phyloP scores from a whole-genome alignment of 1,284 basidiomycete species.

The Sporisorium reilianum region DNA sequence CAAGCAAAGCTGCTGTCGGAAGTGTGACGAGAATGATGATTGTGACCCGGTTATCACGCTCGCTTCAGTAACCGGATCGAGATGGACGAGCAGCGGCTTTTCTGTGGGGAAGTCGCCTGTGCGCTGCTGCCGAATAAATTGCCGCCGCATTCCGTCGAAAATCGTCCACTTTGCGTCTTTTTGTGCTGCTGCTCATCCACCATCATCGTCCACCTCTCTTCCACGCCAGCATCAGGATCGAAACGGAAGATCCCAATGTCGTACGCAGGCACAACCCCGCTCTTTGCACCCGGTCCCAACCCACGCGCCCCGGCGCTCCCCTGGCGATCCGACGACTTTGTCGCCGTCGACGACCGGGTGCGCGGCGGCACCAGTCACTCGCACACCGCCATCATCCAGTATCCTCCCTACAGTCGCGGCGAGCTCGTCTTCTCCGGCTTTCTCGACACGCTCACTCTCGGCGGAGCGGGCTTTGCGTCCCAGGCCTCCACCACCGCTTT shows the following conservation, averaged over 20 bases:
- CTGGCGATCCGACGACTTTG: slow-evolving; percentile 65
- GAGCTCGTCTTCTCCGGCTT: slow-evolving; percentile 58
- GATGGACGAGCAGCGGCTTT: background rate
- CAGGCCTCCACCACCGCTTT: slow-evolving; percentile 67
- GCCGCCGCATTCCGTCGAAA: background rate
- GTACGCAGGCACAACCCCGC: slow-evolving; percentile 34
- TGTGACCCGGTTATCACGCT: background rate
- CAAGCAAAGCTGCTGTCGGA: background rate
- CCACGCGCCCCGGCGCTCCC: slow-evolving; percentile 32
- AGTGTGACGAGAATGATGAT: background rate
- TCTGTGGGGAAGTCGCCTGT: slow-evolving; percentile 5
- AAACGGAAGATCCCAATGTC: slow-evolving; percentile 16
- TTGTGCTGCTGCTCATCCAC: background rate
- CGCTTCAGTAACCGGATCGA: slow-evolving; percentile 5
- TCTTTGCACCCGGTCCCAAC: slow-evolving; percentile 45
- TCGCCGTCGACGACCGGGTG: slow-evolving; percentile 71
- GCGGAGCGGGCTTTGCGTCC: slow-evolving; percentile 73
- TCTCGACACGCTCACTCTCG: slow-evolving; percentile 71
- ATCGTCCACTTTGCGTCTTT: background rate
- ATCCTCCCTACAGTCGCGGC: slow-evolving; percentile 38
- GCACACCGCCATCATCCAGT: slow-evolving; percentile 64
- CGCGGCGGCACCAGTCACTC: slow-evolving; percentile 71
- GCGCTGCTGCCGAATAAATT: background rate
- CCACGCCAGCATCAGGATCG: background rate
- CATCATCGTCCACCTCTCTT: background rate